phyloP scores from a whole-genome alignment of 306 rosid genomes.

The Cicer arietinum region DNA sequence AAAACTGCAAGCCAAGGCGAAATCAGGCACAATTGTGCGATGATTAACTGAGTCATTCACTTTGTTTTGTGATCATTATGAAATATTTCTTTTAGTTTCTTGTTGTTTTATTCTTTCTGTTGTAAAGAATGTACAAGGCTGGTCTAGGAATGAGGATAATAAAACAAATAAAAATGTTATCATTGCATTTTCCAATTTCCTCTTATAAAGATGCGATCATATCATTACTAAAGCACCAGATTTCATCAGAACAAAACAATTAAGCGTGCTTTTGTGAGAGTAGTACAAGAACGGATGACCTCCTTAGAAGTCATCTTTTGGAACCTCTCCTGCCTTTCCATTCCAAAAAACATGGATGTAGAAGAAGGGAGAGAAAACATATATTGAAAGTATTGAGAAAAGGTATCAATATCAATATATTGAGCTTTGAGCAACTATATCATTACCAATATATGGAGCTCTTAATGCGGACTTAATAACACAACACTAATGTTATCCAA shows the following conservation, averaged over 20 bases:
- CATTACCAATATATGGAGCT: constrained; percentile 26
- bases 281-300: no score
- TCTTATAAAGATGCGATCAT: no score
- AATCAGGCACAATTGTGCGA: constrained; percentile 61
- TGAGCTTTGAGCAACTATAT: background rate
- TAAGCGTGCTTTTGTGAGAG: no score
- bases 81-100: background rate
- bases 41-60: constrained; percentile 52
- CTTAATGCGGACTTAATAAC: constrained; percentile 4
- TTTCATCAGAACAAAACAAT: no score
- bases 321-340: no score
- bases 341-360: background rate
- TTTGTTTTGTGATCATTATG: background rate
- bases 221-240: no score
- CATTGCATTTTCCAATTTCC: background rate
- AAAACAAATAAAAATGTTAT: background rate
- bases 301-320: no score
- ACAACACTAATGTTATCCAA: constrained; percentile 24
- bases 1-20: constrained; percentile 68
- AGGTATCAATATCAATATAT: constrained; percentile 20
- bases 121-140: background rate
- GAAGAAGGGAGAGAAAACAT: background rate
- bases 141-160: background rate
- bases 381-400: background rate
- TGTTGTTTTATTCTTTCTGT: background rate